Evolutionary conservation across 257 asterid species (phyloP).

Genomic region (Solanum gracilifrons): DNA sequence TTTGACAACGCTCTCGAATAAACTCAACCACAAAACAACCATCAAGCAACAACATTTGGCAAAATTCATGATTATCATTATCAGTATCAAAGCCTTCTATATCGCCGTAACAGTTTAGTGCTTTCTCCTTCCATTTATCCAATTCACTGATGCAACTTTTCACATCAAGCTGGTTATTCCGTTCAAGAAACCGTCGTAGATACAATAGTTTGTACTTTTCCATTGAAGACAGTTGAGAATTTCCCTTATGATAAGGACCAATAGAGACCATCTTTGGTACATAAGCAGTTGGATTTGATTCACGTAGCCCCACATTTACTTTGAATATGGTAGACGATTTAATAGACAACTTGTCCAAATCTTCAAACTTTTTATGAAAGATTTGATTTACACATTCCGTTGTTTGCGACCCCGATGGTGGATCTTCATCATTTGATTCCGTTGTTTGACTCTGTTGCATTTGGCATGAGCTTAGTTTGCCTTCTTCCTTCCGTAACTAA

Average conservation of each 20-base stretch:
- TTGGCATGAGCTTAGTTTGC: no score
- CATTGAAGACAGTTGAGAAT: background rate
- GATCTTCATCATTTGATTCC: no score
- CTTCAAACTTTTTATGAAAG: background rate
- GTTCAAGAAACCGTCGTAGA: no score
- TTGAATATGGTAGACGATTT: background rate
- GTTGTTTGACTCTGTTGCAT: no score
- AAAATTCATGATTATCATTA: background rate
- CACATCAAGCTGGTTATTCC: no score
- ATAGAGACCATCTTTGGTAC: constrained; percentile 5
- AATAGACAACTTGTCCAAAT: background rate
- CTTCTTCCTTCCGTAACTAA: no score
- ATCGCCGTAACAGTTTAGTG: no score
- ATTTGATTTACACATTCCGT: no score
- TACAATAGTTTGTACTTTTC: background rate
- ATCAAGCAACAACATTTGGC: constrained; percentile 6
- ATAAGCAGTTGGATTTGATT: background rate
- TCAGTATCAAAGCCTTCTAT: no score
- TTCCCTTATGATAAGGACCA: constrained; percentile 5
- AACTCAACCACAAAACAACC: constrained; percentile 9
- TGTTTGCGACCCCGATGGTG: no score
- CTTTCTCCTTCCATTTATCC: no score
- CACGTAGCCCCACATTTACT: background rate
- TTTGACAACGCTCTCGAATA: background rate
- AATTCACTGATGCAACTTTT: no score